A percentile compares a stretch with the other conserved stretches of the same genome.
phyloP scores from a whole-genome alignment of 305 asterid genomes.

The Plantago lanceolata region DNA sequence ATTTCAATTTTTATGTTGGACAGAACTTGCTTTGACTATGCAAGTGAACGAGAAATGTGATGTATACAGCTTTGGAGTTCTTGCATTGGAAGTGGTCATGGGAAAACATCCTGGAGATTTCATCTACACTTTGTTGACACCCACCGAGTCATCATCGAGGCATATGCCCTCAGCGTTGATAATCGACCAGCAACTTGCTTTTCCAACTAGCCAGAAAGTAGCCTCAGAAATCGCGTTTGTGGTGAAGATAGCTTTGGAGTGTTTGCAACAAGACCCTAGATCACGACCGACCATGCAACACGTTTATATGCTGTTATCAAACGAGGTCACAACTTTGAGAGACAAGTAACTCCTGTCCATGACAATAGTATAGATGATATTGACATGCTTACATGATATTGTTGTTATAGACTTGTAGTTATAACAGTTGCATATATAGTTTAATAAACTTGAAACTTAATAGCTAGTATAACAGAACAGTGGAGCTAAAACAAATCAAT shows the following conservation, averaged over 20 bases:
- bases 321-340: slow-evolving; percentile 1
- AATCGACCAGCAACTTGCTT: slow-evolving; percentile 22
- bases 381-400: neutral
- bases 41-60: slow-evolving; percentile 31
- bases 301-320: slow-evolving; percentile 24
- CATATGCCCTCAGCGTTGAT: neutral
- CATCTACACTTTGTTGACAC: slow-evolving; percentile 5
- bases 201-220: neutral
- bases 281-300: slow-evolving; percentile 34
- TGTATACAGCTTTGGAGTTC: slow-evolving; percentile 40
- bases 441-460: no score
- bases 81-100: slow-evolving; percentile 33
- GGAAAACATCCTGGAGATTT: slow-evolving; percentile 43
- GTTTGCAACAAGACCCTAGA: slow-evolving; percentile 25
- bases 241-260: slow-evolving; percentile 24
- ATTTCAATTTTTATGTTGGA: neutral
- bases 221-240: slow-evolving; percentile 21
- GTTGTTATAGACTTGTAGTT: no score
- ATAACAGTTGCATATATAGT: no score
- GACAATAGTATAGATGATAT: neutral
- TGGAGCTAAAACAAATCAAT: no score
- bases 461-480: no score
- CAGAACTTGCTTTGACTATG: slow-evolving; percentile 34
- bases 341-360: neutral
- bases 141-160: slow-evolving; percentile 1